Base-by-base conservation (phyloP, 2,329 filamentous ascomycete genomes). In the Aspergillus pseudonomiae region DNA sequence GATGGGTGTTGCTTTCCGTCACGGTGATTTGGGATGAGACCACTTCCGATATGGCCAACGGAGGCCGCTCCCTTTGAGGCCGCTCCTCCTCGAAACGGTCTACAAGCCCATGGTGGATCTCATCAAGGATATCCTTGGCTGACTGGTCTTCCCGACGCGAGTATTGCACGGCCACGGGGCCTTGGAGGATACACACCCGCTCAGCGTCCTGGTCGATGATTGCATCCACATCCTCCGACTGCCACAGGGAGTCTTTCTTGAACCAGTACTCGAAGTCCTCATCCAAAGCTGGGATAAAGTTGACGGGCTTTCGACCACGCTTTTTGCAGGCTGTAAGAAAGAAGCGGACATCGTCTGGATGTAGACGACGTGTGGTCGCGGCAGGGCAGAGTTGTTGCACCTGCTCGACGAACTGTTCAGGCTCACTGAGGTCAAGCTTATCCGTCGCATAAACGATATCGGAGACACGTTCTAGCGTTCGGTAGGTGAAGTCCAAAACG, bases 171-270 rank as follows among this genome's bases (percentile, higher is more conserved):
- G 94, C 91, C 79, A 93, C 92, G 4, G 94, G 94, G 10, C 94
- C 95, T 76, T 98, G 94, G 32, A 98, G 84, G 75, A 98, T 97
- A 81, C 93, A 97, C 41, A 93, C 96, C 74, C 94, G 88, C 65
- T 92, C 93, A 63, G 97, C 94, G 76, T 98, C 94, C 79, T 97
- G 93, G 70, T 86, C 94, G 65, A 96, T 92, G 57, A 98, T 93
- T 56, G 94, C 94, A 72, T 94, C 93, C 9, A 98, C 84, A 73
- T 97, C 94, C 80, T 98, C 94, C 0, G 94, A 97, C 80, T 98
- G 94, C 94, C 94, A 98, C 16, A 98, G 85, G 0, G 94, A 97
- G 77, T 98, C 94, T 83, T 98, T 98, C 87, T 98, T 98, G 89
- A 98, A 98, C 82, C 92, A 98, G 80, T 94, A 96, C 76, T 98